Evolutionary conservation across 148 eudicot species (phyloP).

Genomic region (Arctostaphylos glauca): DNA sequence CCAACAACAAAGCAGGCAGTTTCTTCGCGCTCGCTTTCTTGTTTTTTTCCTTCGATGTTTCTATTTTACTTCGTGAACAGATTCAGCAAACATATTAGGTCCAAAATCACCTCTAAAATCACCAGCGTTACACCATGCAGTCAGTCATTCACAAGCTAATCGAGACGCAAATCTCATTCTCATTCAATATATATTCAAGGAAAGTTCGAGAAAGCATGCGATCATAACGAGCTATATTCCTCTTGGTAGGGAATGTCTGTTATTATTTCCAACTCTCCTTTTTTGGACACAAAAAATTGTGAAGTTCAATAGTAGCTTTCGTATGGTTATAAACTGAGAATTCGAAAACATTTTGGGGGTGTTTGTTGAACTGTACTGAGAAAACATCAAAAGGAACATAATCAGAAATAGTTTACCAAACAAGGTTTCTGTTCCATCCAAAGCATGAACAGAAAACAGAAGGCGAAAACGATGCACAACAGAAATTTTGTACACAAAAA

Average conservation of each 20-base stretch:
- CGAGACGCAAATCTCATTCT: background rate
- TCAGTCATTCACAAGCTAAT: background rate
- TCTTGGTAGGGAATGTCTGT: background rate
- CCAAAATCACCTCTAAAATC: no score
- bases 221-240: background rate
- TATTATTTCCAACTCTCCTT: background rate
- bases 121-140: no score
- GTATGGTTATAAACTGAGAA: background rate
- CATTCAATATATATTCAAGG: background rate
- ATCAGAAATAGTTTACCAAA: background rate
- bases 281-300: background rate
- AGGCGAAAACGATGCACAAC: background rate
- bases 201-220: background rate
- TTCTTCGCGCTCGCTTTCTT: no score
- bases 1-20: no score
- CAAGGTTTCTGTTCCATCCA: background rate
- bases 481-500: background rate
- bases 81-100: no score
- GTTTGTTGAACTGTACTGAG: background rate
- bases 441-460: background rate
- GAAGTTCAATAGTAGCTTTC: background rate
- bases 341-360: background rate
- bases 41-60: no score
- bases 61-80: no score
- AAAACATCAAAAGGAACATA: background rate